Evolutionary conservation across 805 yeast genomes (phyloP), one percentile per base, ranked within the genome.

Genomic region (Ogataea trehalophila): DNA sequence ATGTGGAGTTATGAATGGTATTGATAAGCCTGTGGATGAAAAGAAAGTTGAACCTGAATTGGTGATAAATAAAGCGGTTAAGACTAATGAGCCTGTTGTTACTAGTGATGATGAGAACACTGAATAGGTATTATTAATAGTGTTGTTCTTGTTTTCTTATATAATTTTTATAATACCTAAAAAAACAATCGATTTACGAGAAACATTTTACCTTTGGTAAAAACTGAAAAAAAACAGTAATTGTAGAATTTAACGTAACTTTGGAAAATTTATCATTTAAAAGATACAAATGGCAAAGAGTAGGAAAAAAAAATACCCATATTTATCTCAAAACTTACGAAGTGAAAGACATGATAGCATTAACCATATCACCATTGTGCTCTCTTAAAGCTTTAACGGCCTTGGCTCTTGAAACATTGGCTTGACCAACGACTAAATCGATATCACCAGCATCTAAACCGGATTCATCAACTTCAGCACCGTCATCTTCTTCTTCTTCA

Each of bases 301-400:
- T 33, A 15, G n/a, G 9, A 11, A n/a, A n/a, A n/a, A n/a, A 35
- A 17, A 35, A 16, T n/a, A n/a, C n/a, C n/a, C 17, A 18, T 11
- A 6, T n/a, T 22, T 39, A 22, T 39, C 18, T 14, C 33, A 11
- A 39, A 29, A 48, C 33, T 45, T 61, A 57, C 42, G 56, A 52
- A 44, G 69, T 60, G 46, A 85, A 76, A 56, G 86, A 82, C 96
- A 92, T 88, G 71, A 92, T 89, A 60, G 98, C 92, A 69, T 91
- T 90, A 68, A 94, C 97, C 73, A 94, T 83, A 71, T 94, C 98
- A 71, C 91, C 90, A 62, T 87, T 80, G 77, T 91, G 89, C 59
- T 79, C 84, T 70, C 78, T 85, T 71, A 94, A 79, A 61, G 97
- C 96, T 71, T 85, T 86, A 62, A 81, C 87, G 56, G 98, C 98